phyloP scores from a whole-genome alignment of 148 eudicot species.

The Oxyria digyna region DNA sequence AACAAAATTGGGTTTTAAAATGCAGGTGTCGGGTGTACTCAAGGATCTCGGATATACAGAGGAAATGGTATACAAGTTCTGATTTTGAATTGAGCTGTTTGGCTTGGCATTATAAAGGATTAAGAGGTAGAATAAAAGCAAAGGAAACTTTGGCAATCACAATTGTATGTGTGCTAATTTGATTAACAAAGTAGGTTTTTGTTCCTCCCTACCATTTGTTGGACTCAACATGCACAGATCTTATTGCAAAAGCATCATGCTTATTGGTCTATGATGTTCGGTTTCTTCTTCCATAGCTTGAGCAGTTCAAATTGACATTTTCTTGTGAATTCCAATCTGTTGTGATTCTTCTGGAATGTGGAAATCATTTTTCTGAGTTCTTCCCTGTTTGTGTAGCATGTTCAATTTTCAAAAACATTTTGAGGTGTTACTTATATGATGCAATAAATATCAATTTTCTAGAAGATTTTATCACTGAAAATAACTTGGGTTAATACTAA shows the following conservation, averaged over 20 bases:
- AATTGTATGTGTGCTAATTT: neutral
- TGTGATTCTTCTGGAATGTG: too few relatives aligned
- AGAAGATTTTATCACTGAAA: too few relatives aligned
- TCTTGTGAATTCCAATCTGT: neutral
- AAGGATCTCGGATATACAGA: conserved; percentile 84
- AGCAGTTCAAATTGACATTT: neutral
- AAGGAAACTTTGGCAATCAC: neutral
- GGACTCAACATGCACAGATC: neutral
- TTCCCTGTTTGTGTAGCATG: too few relatives aligned
- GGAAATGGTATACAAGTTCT: conserved; percentile 89
- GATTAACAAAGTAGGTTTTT: conserved; percentile 1
- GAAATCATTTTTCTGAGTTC: too few relatives aligned
- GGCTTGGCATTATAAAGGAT: neutral
- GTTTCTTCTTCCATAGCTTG: neutral
- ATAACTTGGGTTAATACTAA: too few relatives aligned
- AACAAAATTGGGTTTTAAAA: neutral
- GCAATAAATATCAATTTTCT: too few relatives aligned
- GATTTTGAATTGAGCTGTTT: neutral
- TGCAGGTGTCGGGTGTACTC: conserved; percentile 66
- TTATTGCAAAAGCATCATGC: neutral
- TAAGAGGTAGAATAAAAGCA: neutral
- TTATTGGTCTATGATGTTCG: neutral
- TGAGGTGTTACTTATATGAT: too few relatives aligned
- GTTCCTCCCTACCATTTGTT: neutral
- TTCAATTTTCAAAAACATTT: too few relatives aligned